phyloP scores from a whole-genome alignment of 2,329 filamentous ascomycete genomes.

The Lasiodiplodia sp. region DNA sequence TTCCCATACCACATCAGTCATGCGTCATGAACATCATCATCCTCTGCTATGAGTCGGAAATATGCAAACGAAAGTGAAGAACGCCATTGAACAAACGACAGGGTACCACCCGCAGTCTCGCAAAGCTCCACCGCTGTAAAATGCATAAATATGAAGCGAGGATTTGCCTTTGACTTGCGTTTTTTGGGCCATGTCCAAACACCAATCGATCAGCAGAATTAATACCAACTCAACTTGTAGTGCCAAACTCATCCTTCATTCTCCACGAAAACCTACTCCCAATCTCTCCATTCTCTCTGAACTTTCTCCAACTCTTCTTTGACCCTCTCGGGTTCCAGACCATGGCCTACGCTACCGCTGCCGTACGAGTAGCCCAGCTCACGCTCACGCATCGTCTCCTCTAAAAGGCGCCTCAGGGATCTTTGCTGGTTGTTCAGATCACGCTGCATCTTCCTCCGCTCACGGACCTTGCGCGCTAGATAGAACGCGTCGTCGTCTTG shows the following conservation, averaged over 20 bases:
- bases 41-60: background rate
- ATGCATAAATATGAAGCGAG: background rate
- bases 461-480: slow-evolving; percentile 68
- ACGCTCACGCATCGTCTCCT: slow-evolving; percentile 25
- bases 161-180: background rate
- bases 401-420: background rate
- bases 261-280: slow-evolving; percentile 36
- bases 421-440: slow-evolving; percentile 8
- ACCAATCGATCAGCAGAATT: background rate
- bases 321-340: slow-evolving; percentile 37
- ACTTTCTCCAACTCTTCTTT: slow-evolving; percentile 38
- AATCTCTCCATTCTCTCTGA: slow-evolving; percentile 42
- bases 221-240: background rate
- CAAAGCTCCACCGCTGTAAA: background rate
- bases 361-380: slow-evolving; percentile 31
- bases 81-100: background rate
- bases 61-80: background rate
- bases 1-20: background rate
- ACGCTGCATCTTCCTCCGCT: slow-evolving; percentile 52
- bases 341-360: background rate
- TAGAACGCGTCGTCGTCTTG: slow-evolving; percentile 62
- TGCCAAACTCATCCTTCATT: background rate
- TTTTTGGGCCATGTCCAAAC: background rate
- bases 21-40: slow-evolving; percentile 6
- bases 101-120: background rate